Evolutionary conservation across 2,329 filamentous ascomycete genomes (phyloP), one percentile per base, ranked within the genome.

Genomic region (Fusarium austroafricanum): DNA sequence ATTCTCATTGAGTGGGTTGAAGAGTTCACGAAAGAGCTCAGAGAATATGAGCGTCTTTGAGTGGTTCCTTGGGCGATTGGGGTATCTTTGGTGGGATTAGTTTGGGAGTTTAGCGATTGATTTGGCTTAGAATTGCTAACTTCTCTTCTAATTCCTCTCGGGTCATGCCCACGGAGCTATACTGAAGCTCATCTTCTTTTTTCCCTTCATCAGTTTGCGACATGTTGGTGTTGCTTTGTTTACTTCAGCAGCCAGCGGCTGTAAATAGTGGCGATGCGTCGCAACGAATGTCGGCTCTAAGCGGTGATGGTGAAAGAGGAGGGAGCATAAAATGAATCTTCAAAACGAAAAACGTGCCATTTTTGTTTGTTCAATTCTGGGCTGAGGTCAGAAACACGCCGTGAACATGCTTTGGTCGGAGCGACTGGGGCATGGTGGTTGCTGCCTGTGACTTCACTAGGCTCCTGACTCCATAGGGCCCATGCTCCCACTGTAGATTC

Each of bases 41-140:
- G 93, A 91, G 75, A 99, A 99, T 7, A 89, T 88, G 11, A 96
- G 82, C 1, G 95, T 97, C 65, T 88, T 88, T 38, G 89, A 89
- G 71, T 91, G 87, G 70, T 98, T 99, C 65, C 83, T 87, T 5
- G 96, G 96, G 5, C 94, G 88, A 73, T 93, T 90, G 4, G 94
- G 93, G 75, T 92, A 96, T 75, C 91, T 93, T 60, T n/a, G 3
- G n/a, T 15, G n/a, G 17, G 52, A 55, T 79, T 54, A 77, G 70
- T n/a, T 7, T 26, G 20, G 38, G 17, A 6, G 6, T 37, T 17
- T 7, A 11, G 10, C 9, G 6, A 29, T n/a, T n/a, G 14, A 23
- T 39, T 6, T 21, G 33, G 20, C 20, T 26, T 21, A 14, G 12
- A 17, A 20, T 11, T 17, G 28, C 59, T 57, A 54, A 83, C 83